Evolutionary conservation across 495 filamentous ascomycete species (phyloP).

Genomic region (Bombardia bombarda): DNA sequence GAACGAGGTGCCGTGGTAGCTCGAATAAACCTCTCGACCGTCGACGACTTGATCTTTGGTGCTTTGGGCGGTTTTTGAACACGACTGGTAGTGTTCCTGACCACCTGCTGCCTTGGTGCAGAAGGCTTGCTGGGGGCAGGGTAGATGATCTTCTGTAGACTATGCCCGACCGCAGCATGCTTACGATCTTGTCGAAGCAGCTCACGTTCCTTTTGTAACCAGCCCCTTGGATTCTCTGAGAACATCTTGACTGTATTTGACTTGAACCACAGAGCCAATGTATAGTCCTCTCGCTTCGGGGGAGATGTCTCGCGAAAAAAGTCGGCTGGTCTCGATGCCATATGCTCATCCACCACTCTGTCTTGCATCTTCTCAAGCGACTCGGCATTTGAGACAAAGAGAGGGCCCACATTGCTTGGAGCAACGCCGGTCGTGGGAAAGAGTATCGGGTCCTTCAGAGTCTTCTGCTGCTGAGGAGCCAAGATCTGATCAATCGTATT

Average conservation of each 20-base stretch:
- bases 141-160: no score
- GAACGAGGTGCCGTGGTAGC: constrained; percentile 17
- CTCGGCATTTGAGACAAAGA: constrained; percentile 43
- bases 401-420: constrained; percentile 41
- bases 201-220: constrained; percentile 56
- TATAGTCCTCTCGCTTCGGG: constrained; percentile 63
- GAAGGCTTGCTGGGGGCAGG: constrained; percentile 23
- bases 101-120: constrained; percentile 11
- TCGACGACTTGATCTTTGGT: constrained; percentile 21
- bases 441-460: constrained; percentile 51
- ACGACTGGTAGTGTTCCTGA: constrained; percentile 39
- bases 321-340: constrained; percentile 50
- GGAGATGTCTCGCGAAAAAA: constrained; percentile 51
- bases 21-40: constrained; percentile 21
- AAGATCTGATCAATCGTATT: constrained; percentile 22
- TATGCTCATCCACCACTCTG: constrained; percentile 53
- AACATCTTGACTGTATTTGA: constrained; percentile 54
- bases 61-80: constrained; percentile 36
- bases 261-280: constrained; percentile 57
- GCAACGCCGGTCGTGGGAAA: constrained; percentile 43
- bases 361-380: constrained; percentile 21
- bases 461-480: constrained; percentile 30
- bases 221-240: constrained; percentile 49
- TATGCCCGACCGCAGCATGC: constrained; percentile 16
- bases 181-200: constrained; percentile 46